Evolutionary conservation across 805 yeast genomes (phyloP), one percentile per base, ranked within the genome.

Genomic region (Saturnispora galanensis): DNA sequence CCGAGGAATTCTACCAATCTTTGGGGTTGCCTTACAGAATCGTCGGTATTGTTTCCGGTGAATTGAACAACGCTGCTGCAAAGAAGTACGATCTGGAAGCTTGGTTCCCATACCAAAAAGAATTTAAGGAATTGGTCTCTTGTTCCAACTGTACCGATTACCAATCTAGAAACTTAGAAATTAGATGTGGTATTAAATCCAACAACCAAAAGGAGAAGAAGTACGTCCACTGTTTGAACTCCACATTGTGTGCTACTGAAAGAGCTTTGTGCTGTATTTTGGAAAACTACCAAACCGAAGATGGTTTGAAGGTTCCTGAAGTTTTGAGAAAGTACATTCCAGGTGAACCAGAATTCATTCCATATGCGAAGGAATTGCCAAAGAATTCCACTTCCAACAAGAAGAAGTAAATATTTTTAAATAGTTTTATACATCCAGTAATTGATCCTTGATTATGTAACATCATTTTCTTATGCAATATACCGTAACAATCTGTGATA

Each of bases 21-120:
- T 77, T 93, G 53, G 90, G 89, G 36, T 69, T 93, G 58, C 98
- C 98, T 51, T 93, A 90, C 76, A 79, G 97, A 66, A 93, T 93
- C 47, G 98, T 93, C 52, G 95, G 95, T 57, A 93, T 93, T 66
- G 98, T 93, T 51, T 87, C 96, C 49, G 98, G 97, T 58, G 98
- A 90, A 73, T 79, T 93, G 65, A 93, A 93, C 76, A 93, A 93
- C 58, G 97, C 98, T 44, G 98, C 98, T 51, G 97, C 98, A 54
- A 93, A 93, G 76, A 93, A 93, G 69, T 93, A 83, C 72, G 98
- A 93, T 72, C 77, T 93, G 63, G 98, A 93, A 74, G 98, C 98
- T 42, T 93, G 98, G 98, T 93, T 93, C 94, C 98, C 98, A 63
- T 93, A 75, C 85, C 98, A 93, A 75, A 77, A 88, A 66, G 98